These are phyloP conservation scores for Boletales sp. DNA, from an alignment of 768 basidiomycete genomes.

Conservation along the genomic window DNA sequence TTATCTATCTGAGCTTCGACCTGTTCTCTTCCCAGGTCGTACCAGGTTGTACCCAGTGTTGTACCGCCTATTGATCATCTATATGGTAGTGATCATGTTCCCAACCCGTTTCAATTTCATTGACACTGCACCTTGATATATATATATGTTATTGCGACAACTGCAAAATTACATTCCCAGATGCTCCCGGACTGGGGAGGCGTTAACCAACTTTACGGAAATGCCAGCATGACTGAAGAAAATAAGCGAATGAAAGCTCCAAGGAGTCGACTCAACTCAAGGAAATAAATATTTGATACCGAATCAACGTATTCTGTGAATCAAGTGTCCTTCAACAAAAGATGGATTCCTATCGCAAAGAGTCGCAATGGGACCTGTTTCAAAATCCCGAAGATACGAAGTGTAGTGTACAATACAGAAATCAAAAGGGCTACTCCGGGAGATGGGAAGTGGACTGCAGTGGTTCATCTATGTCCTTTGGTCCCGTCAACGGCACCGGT, in stretches of 20 bases:
- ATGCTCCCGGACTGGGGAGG: no score
- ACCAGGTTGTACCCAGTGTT: conserved; percentile 11
- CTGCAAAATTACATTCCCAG: no score
- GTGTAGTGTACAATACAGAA: not conserved
- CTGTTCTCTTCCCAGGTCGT: conserved; percentile 3
- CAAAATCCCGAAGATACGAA: not conserved
- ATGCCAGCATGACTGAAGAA: conserved; percentile 3
- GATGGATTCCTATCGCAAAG: not conserved
- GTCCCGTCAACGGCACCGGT: conserved; percentile 12
- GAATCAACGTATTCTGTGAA: conserved; percentile 1
- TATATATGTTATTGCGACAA: not conserved
- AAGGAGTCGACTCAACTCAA: not conserved
- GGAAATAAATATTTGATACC: conserved; percentile 3
- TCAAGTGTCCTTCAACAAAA: not conserved
- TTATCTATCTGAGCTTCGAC: conserved; percentile 8
- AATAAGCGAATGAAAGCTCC: conserved; percentile 2
- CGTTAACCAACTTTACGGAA: not conserved
- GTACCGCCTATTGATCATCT: conserved; percentile 21
- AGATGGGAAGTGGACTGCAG: conserved; percentile 3
- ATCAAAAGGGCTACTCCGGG: conserved; percentile 4
- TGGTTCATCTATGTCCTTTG: conserved; percentile 6
- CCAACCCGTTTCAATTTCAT: conserved; percentile 5
- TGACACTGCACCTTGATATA: conserved; percentile 2
- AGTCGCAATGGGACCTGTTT: not conserved
- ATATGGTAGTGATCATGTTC: conserved; percentile 17